Evolutionary conservation across 2,329 filamentous ascomycete species (phyloP).

Genomic region (Trichoderma sp.): DNA sequence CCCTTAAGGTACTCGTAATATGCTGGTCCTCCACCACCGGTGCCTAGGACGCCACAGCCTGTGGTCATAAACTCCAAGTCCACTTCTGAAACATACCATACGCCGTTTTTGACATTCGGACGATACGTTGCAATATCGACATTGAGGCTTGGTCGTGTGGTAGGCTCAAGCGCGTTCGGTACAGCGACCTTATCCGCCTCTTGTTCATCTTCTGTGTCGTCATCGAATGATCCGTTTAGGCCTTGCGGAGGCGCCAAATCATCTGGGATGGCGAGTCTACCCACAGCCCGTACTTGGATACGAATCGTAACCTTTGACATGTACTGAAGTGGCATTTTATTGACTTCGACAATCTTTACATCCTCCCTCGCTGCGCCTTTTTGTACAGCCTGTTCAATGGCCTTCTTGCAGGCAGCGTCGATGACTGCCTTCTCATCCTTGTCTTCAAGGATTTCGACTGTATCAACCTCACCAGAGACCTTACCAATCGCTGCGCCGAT

Average conservation of each 20-base stretch:
- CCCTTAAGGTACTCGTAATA: slow-evolving; percentile 46
- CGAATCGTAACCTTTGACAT: slow-evolving; percentile 36
- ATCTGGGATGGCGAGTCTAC: slow-evolving; percentile 32
- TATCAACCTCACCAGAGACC: slow-evolving; percentile 52
- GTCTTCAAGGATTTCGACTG: slow-evolving; percentile 46
- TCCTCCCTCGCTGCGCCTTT: slow-evolving; percentile 33
- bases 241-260: slow-evolving; percentile 25
- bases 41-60: slow-evolving; percentile 38
- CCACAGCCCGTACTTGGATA: slow-evolving; percentile 37
- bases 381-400: slow-evolving; percentile 32
- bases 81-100: slow-evolving; percentile 38
- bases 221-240: too few relatives aligned
- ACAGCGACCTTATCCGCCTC: slow-evolving; percentile 31
- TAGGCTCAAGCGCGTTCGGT: slow-evolving; percentile 30
- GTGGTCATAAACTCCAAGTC: slow-evolving; percentile 38
- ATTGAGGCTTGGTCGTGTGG: slow-evolving; percentile 32
- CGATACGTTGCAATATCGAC: slow-evolving; percentile 33
- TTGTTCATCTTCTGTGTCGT: slow-evolving; percentile 19
- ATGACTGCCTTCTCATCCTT: slow-evolving; percentile 39
- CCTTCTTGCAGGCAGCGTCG: slow-evolving; percentile 39
- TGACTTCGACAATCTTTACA: slow-evolving; percentile 46
- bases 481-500: slow-evolving; percentile 60
- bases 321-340: slow-evolving; percentile 42
- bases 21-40: slow-evolving; percentile 38
- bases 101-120: slow-evolving; percentile 32